Evolutionary conservation across 78 protist genomes (phyloP), one percentile per base, ranked within the genome.

Genomic region (Chrysochromulina parva): DNA sequence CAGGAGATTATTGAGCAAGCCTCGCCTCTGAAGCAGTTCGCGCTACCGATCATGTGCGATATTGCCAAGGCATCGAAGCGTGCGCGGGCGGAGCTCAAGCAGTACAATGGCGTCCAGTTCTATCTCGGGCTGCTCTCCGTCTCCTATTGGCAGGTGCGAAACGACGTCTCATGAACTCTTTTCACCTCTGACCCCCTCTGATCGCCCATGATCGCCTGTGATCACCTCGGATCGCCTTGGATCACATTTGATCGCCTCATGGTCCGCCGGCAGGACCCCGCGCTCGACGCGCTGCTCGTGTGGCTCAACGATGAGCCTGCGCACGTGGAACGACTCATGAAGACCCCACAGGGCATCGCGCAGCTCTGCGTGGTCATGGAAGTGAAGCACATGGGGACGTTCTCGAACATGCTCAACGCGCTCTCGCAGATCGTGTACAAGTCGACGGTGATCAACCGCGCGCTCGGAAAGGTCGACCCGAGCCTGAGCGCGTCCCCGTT

Each of bases 41-140:
- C 98, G 14, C 69, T 96, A 3, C 96, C 96, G 20, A 92, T 97
- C 60, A 66, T 96, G 7, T 97, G 96, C 91, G 98, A 97, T 89
- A 59, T 97, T 17, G 96, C 96, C n/a, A 94, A 91, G 65, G 91
- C 96, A 20, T 89, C 91, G 10, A 92, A 88, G 85, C 95, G 87
- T 5, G 89, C 96, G 17, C 80, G 97, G 57, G 50, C 71, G 20
- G 95, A 95, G 53, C 73, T 96, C 47, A 93, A 91, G 96, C 74
- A 90, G 54, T n/a, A 97, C 80, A 11, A 5, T 1, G 86, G 86
- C 6, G 86, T 96, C 53, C 67, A 52, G 19, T 93, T 97, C 62
- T 97, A 96, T 57, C 47, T 96, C 50, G 62, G 67, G 16, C 91
- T 96, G 20, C 82, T 97, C 13, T 65, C 88, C 28, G 94, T 90